These are phyloP conservation scores for Aquilaria agallochum DNA, from an alignment of 441 rosid species.

Conservation along the genomic window DNA sequence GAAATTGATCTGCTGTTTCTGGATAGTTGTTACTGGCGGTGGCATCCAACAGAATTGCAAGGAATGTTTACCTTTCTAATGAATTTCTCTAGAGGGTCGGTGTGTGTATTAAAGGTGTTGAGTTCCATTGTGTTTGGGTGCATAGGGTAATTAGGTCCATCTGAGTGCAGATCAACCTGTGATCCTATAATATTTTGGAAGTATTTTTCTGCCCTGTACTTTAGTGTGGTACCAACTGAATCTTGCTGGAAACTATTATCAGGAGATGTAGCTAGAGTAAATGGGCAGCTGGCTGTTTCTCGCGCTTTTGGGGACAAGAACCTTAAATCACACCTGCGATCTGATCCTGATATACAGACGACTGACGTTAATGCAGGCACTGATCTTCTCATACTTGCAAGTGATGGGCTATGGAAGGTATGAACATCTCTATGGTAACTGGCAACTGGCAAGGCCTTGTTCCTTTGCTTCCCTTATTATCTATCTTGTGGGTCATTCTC, in stretches of 20 bases:
- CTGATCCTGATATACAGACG: constrained; percentile 53
- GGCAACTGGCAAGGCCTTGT: background rate
- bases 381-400: constrained; percentile 61
- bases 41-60: no score
- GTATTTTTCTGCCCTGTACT: background rate
- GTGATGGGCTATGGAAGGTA: constrained; percentile 82
- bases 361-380: constrained; percentile 31
- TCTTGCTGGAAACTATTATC: constrained; percentile 15
- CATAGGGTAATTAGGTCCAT: background rate
- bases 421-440: constrained; percentile 2
- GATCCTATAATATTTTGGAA: background rate
- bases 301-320: constrained; percentile 76
- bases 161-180: background rate
- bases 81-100: no score
- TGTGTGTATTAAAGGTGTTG: no score
- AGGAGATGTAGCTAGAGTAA: constrained; percentile 75
- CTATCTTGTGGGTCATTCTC: background rate
- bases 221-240: background rate
- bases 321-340: constrained; percentile 57
- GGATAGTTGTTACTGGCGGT: no score
- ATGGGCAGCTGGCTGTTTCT: constrained; percentile 69
- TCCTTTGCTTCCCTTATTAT: background rate
- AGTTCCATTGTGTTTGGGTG: no score
- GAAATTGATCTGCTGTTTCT: no score
- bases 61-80: no score